Evolutionary conservation across 2,329 filamentous ascomycete genomes (phyloP), one percentile per base, ranked within the genome.

Genomic region (Neopestalotiopsis clavispora): DNA sequence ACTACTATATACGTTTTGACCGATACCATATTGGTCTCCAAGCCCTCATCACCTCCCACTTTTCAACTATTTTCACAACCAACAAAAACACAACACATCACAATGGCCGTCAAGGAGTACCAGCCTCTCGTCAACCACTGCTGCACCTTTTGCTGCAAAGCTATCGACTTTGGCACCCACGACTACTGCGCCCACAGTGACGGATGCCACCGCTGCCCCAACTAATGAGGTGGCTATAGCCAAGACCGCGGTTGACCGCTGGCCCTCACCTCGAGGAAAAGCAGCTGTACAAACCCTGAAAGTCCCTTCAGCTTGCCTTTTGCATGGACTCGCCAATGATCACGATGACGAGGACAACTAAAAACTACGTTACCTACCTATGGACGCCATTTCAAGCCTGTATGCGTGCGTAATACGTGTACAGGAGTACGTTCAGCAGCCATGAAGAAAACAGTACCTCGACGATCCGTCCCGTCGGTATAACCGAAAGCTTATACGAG

Each of bases 61-160:
- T 28, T 17, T 17, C 34, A 30, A 38, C n/a, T 34, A 34, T 38
- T 38, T 10, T 38, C 34, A 38, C 28, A 34, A 17, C 4, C n/a
- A 14, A 62, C 30, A 65, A 10, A 9, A 17, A n/a, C 14, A 59
- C 69, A 63, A 57, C 52, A 67, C 64, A 63, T 73, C 76, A 79
- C 70, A 71, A 86, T 86, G 84, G 78, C 79, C 74, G 75, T 80
- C 78, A 79, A 81, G 73, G 82, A 83, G 67, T 75, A 78, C 71
- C 76, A 82, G 70, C 80, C 80, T 68, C 83, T 85, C 68, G 81
- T 86, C 78, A 80, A 84, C 78, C 74, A 81, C 72, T 87, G 85
- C 83, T 87, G 85, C 80, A 81, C 81, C 32, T 85, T 82, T 72
- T 87, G 85, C 78, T 87, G 85, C 80, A 84, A 83, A 73, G 82